phyloP scores from a whole-genome alignment of 1,284 basidiomycete species.

The Cutaneotrichosporon mucoides region DNA sequence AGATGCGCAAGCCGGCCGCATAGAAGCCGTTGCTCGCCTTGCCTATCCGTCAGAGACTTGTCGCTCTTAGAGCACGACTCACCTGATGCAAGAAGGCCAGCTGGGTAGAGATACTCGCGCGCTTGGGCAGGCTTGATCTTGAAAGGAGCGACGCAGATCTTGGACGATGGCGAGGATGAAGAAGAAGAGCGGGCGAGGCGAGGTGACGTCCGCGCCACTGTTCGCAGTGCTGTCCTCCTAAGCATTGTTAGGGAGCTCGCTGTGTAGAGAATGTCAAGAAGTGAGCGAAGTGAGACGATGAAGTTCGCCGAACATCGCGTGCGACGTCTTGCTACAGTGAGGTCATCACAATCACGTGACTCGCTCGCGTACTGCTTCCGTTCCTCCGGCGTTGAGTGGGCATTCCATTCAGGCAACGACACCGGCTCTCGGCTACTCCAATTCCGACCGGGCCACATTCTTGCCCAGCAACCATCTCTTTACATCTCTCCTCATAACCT shows the following conservation, averaged over 20 bases:
- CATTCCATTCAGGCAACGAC: too few relatives aligned
- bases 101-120: conserved; percentile 17
- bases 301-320: too few relatives aligned
- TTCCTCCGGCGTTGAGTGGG: neutral
- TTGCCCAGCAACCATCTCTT: neutral
- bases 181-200: neutral
- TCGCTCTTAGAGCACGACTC: neutral
- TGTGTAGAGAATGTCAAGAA: neutral
- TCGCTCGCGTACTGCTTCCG: neutral
- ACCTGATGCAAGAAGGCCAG: neutral
- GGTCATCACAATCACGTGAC: neutral
- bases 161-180: conserved; percentile 15
- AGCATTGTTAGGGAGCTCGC: neutral
- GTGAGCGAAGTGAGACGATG: too few relatives aligned
- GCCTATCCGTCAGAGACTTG: conserved; percentile 8
- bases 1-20: conserved; percentile 31
- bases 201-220: neutral
- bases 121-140: conserved; percentile 23
- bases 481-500: neutral
- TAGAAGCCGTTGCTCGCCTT: conserved; percentile 27
- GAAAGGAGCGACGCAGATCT: conserved; percentile 34
- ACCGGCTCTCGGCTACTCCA: conserved; percentile 1
- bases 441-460: neutral
- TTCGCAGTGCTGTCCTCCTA: neutral
- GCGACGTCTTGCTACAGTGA: neutral